Evolutionary conservation across 768 basidiomycete genomes (phyloP).

Genomic region (Psilocybe sp.): DNA sequence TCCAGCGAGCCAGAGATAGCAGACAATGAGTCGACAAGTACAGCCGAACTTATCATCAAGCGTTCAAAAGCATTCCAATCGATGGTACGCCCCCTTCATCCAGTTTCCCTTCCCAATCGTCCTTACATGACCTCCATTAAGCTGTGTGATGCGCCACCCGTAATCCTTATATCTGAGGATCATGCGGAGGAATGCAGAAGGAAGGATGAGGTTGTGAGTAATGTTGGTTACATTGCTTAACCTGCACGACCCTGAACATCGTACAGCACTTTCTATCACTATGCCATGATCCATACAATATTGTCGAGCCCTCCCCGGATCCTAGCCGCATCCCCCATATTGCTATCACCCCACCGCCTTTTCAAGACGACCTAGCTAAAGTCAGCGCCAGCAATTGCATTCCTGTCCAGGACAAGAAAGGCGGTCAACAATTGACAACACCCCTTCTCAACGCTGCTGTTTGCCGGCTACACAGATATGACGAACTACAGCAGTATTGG

Average conservation of each 20-base stretch:
- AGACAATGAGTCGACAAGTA: no score
- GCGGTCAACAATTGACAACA: conserved; percentile 27
- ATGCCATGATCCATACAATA: conserved; percentile 24
- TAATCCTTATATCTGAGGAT: conserved; percentile 6
- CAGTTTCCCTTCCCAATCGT: neutral
- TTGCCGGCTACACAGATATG: conserved; percentile 17
- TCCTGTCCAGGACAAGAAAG: conserved; percentile 27
- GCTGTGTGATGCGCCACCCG: conserved; percentile 15
- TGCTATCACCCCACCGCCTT: conserved; percentile 43
- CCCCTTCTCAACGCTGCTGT: conserved; percentile 23
- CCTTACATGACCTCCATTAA: conserved; percentile 1
- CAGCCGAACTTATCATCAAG: neutral
- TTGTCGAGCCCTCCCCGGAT: conserved; percentile 41
- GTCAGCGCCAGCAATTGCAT: conserved; percentile 34
- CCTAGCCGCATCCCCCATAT: conserved; percentile 46
- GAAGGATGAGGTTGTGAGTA: conserved; percentile 4
- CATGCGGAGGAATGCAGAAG: neutral
- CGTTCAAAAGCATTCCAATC: neutral
- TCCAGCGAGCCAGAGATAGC: no score
- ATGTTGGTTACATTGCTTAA: neutral
- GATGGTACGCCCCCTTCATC: conserved; percentile 13
- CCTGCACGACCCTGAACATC: conserved; percentile 12
- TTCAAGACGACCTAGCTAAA: conserved; percentile 31
- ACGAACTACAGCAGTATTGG: conserved; percentile 5
- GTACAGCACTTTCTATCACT: conserved; percentile 18